Base-by-base conservation (phyloP, 108 stramenopile genomes). In the Fistulifera pelliculosa region DNA sequence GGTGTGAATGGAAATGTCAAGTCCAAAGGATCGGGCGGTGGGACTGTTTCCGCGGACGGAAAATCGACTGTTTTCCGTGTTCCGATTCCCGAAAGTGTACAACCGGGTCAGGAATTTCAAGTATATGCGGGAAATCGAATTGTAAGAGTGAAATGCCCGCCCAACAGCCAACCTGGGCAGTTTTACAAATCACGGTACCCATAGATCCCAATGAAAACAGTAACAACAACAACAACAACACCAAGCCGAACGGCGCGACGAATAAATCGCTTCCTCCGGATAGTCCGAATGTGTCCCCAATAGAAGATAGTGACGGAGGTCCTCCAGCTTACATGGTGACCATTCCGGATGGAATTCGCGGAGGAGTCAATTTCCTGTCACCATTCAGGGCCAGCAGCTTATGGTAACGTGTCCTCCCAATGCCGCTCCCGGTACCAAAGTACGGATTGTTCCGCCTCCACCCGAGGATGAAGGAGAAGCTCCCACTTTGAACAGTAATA, bases 321-420 rank as follows among this genome's bases (percentile, higher is more conserved):
- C 68, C 73, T n/a, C 64, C 71, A 25, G 82, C 91, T 4, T 93
- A 85, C 66, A 85, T 85, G 78, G 83, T 89, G 0, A 62, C 60
- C 2, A 85, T 93, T 54, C 87, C 87, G 2, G 64, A 70, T 18
- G 80, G 77, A 4, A 69, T 79, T 11, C 57, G 72, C 1, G 69
- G 69, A 15, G 83, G 25, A 49, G 73, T 40, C 81, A 85, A 52
- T 95, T 95, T 55, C 76, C 80, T 10, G 87, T 93, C 13, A 83
- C 72, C 10, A 79, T 91, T 39, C 58, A 67, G 16, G 89, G 89
- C 31, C 88, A 93, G 53, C 69, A 84, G 47, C 56, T 95, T 42
- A 87, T 85, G 81, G 89, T 95, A 0, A 93, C 90, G 1, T 90
- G 89, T 71, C 94, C 94, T 8, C 65, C 52, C 10, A 85, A 83